phyloP scores from a whole-genome alignment of 1,284 basidiomycete genomes.

The Ceratobasidium sp. region DNA sequence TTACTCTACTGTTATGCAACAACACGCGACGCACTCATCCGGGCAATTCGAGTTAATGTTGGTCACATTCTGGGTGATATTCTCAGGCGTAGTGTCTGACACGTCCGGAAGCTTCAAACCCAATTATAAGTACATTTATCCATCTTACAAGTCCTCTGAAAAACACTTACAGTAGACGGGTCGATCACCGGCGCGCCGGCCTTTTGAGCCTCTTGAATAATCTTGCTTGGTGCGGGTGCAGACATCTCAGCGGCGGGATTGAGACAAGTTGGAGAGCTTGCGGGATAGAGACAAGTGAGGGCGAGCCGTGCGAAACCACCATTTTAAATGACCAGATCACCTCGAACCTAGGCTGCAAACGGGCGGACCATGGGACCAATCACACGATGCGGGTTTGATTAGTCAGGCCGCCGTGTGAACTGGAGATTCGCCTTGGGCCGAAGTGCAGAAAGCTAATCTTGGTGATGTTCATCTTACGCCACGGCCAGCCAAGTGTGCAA shows the following conservation, averaged over 20 bases:
- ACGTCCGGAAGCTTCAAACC: conserved; percentile 63
- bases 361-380: conserved; percentile 44
- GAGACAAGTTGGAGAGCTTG: background rate
- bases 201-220: conserved; percentile 50
- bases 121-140: conserved; percentile 1
- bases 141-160: background rate
- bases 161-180: conserved; percentile 37
- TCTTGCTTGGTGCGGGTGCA: conserved; percentile 47
- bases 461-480: too few relatives aligned
- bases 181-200: conserved; percentile 49
- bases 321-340: conserved; percentile 9
- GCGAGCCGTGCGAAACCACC: conserved; percentile 28
- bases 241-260: background rate
- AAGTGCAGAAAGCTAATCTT: background rate
- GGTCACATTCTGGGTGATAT: conserved; percentile 70
- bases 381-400: conserved; percentile 38
- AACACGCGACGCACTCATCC: conserved; percentile 60
- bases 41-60: conserved; percentile 64
- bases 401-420: conserved; percentile 42
- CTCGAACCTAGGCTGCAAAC: background rate
- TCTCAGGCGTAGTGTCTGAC: conserved; percentile 61
- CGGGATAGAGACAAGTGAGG: background rate
- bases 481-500: too few relatives aligned
- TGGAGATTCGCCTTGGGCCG: background rate
- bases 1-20: background rate